A percentile compares a stretch with the other conserved stretches of the same genome.
Evolutionary conservation across 208 protist species (phyloP).

Genomic region (Hexamita inflata): DNA sequence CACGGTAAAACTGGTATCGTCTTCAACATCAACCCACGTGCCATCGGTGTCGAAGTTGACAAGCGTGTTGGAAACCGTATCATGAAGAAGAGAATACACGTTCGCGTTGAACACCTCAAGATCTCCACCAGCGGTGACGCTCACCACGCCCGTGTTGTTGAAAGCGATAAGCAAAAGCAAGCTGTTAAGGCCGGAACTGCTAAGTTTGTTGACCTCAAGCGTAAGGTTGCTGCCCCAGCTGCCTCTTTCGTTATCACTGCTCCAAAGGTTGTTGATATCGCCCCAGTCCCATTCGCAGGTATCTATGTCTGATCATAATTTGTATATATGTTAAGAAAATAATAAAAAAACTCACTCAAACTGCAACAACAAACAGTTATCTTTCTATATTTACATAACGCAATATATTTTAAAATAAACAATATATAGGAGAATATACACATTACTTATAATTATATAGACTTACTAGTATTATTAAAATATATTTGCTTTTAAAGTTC

Average conservation of each 20-base stretch:
- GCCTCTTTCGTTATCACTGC: neutral
- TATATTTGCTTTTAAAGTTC: no score
- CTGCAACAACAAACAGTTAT: no score
- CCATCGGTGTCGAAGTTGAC: slow-evolving; percentile 96
- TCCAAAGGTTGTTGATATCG: neutral
- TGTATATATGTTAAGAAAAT: neutral
- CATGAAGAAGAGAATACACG: slow-evolving; percentile 94
- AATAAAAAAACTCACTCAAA: no score
- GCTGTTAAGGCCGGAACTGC: no score
- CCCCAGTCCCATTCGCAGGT: neutral
- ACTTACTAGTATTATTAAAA: no score
- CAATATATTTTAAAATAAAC: no score
- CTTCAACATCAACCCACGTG: slow-evolving; percentile 93
- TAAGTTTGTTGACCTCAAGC: no score
- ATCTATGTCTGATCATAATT: neutral
- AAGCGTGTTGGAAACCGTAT: slow-evolving; percentile 87
- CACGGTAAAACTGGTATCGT: slow-evolving; percentile 96
- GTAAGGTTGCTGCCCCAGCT: neutral
- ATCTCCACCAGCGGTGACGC: slow-evolving; percentile 60
- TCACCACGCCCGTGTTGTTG: slow-evolving; percentile 56
- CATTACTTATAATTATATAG: no score
- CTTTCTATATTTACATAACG: no score
- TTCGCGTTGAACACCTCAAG: slow-evolving; percentile 93
- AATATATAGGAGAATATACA: no score
- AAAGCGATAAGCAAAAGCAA: neutral